These are phyloP conservation scores for Phaeomoniella chlamydospora DNA, from an alignment of 2,329 filamentous ascomycete species.

Conservation along the genomic window DNA sequence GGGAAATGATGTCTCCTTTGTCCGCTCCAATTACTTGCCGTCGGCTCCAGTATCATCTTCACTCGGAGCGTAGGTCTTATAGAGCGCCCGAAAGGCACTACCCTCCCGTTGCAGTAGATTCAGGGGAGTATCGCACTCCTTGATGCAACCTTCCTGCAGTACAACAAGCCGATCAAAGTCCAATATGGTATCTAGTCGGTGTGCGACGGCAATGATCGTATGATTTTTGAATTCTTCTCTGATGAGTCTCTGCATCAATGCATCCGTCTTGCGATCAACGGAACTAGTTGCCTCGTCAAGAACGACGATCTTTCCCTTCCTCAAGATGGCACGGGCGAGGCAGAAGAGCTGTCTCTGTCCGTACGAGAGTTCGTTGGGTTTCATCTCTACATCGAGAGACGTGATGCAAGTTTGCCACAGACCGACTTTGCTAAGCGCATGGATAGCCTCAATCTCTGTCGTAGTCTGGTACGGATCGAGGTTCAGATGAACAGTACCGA, in stretches of 20 bases:
- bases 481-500: conserved; percentile 25
- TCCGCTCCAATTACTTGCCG: too few relatives aligned
- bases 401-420: conserved; percentile 25
- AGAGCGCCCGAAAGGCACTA: conserved; percentile 14
- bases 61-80: too few relatives aligned
- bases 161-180: conserved; percentile 39
- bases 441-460: conserved; percentile 23
- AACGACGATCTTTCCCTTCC: conserved; percentile 14
- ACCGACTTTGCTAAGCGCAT: conserved; percentile 31
- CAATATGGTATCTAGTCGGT: conserved; percentile 35
- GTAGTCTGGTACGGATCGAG: conserved; percentile 26
- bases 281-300: conserved; percentile 20
- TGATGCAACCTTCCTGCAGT: conserved; percentile 32
- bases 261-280: conserved; percentile 38
- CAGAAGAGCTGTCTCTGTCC: conserved; percentile 37
- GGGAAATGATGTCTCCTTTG: too few relatives aligned
- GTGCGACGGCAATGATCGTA: conserved; percentile 25
- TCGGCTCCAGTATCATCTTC: too few relatives aligned
- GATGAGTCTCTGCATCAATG: conserved; percentile 1
- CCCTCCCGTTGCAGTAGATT: conserved; percentile 10
- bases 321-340: conserved; percentile 29
- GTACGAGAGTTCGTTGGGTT: conserved; percentile 18
- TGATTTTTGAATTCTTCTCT: conserved; percentile 4
- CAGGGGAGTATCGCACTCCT: conserved; percentile 18
- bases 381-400: conserved; percentile 21